A percentile compares a stretch with the other conserved stretches of the same genome.
These are phyloP conservation scores for Pseudocercospora cruenta DNA, from an alignment of 2,329 filamentous ascomycete genomes.

Conservation along the genomic window DNA sequence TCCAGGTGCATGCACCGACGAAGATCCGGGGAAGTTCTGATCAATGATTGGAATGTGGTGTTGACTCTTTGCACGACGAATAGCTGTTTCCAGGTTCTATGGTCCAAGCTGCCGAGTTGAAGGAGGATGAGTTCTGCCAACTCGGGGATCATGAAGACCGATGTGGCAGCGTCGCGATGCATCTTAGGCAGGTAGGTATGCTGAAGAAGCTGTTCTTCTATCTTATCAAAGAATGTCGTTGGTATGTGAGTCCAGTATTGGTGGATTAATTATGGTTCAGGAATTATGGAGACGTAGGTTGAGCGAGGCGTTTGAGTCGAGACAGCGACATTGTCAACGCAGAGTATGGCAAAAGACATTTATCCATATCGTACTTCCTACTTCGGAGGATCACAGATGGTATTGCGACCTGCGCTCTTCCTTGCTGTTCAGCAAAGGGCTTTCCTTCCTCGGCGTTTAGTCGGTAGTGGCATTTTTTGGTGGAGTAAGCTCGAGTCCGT, in stretches of 20 bases:
- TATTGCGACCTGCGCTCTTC: constrained; percentile 8
- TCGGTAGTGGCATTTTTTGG: background rate
- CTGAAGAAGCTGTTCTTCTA: background rate
- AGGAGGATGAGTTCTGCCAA: constrained; percentile 28
- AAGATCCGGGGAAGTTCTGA: constrained; percentile 24
- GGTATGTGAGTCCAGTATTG: background rate
- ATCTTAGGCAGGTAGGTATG: constrained; percentile 6
- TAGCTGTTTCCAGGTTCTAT: constrained; percentile 25
- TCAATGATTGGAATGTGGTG: constrained; percentile 25
- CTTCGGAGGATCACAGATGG: background rate
- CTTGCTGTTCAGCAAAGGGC: constrained; percentile 5
- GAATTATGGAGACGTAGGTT: background rate
- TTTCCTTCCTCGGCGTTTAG: constrained; percentile 3
- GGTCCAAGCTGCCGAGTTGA: constrained; percentile 23
- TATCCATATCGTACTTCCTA: constrained; percentile 2
- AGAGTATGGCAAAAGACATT: background rate
- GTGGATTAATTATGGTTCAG: background rate
- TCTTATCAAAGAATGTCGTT: background rate
- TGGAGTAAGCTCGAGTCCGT: constrained; percentile 6
- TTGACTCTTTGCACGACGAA: constrained; percentile 29
- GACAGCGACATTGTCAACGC: background rate
- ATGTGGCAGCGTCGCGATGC: constrained; percentile 18
- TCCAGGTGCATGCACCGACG: constrained; percentile 27
- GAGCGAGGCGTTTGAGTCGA: background rate
- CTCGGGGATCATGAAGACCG: constrained; percentile 28